These are phyloP conservation scores for Camelina neglecta DNA, from an alignment of 345 rosid genomes.

Conservation along the genomic window DNA sequence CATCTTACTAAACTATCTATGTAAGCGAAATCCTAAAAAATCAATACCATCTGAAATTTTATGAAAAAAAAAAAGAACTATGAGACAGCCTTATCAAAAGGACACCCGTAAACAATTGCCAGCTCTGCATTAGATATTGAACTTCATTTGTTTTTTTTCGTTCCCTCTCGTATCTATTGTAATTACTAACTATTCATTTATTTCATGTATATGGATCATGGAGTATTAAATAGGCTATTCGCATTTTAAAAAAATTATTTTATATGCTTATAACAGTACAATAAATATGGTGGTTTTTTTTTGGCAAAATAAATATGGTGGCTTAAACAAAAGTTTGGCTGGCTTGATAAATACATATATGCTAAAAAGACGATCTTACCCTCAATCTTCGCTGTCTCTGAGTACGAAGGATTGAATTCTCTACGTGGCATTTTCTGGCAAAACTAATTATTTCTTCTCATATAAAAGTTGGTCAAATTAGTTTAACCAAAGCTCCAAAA, in stretches of 20 bases:
- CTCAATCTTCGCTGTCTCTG: slow-evolving; percentile 33
- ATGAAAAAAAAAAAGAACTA: too few relatives aligned
- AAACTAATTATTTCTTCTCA: neutral
- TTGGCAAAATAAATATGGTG: slow-evolving; percentile 23
- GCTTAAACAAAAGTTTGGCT: slow-evolving; percentile 38
- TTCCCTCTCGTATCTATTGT: neutral
- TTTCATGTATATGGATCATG: neutral
- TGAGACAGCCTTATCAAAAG: too few relatives aligned
- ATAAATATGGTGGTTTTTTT: slow-evolving; percentile 26
- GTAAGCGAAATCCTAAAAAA: too few relatives aligned
- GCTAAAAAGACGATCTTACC: neutral
- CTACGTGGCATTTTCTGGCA: slow-evolving; percentile 33
- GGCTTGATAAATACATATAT: slow-evolving; percentile 43
- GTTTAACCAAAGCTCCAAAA: slow-evolving; percentile 14
- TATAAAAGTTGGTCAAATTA: slow-evolving; percentile 4
- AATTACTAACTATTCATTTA: neutral
- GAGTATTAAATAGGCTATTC: neutral
- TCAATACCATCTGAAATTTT: too few relatives aligned
- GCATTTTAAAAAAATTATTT: neutral
- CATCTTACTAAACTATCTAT: too few relatives aligned
- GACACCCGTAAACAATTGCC: neutral
- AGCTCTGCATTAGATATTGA: slow-evolving; percentile 19
- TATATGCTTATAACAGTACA: slow-evolving; percentile 8
- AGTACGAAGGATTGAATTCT: slow-evolving; percentile 23
- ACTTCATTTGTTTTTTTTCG: neutral